Percentiles rank a stretch among this genome's conserved stretches.
Conservation (phyloP, 1,139 yeast genomes). For the Torulaspora globosa region DNA sequence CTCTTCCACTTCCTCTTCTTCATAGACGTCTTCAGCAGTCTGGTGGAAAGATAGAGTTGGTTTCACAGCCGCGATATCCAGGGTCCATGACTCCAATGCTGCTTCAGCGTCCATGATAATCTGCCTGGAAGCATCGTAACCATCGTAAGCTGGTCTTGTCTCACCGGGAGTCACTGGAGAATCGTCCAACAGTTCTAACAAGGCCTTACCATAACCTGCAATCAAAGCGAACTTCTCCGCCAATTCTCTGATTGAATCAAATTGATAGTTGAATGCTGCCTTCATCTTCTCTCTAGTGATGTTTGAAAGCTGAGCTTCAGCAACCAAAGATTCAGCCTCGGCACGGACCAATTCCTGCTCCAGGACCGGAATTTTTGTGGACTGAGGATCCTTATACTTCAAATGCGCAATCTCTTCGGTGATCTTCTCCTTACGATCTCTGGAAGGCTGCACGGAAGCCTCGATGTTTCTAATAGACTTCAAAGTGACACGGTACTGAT, state of each 20-base stretch:
- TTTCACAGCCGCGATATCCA: conserved; percentile 73
- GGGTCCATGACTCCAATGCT: conserved; percentile 79
- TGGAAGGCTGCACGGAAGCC: conserved; percentile 80
- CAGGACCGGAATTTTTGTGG: conserved; percentile 73
- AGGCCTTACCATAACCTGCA: conserved; percentile 86
- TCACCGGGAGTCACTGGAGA: conserved; percentile 89
- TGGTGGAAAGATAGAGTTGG: conserved; percentile 78
- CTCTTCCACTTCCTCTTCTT: conserved; percentile 46
- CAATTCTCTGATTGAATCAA: conserved; percentile 76
- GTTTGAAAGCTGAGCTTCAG: conserved; percentile 84
- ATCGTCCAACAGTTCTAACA: conserved; percentile 76
- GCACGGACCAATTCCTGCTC: conserved; percentile 89
- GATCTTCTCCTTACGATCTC: conserved; percentile 81
- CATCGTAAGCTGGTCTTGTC: conserved; percentile 83
- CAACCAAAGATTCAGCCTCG: conserved; percentile 85
- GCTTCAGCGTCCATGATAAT: conserved; percentile 81
- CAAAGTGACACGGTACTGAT: conserved; percentile 77
- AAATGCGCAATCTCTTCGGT: conserved; percentile 80
- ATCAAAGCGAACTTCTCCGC: conserved; percentile 81
- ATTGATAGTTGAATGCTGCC: conserved; percentile 80
- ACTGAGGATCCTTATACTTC: conserved; percentile 80
- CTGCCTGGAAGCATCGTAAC: conserved; percentile 83
- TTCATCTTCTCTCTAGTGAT: conserved; percentile 83
- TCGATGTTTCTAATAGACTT: conserved; percentile 80
- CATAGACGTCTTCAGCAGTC: conserved; percentile 59